Evolutionary conservation across 805 yeast genomes (phyloP), one percentile per base, ranked within the genome.

Genomic region (Allodekkera sacchari): DNA sequence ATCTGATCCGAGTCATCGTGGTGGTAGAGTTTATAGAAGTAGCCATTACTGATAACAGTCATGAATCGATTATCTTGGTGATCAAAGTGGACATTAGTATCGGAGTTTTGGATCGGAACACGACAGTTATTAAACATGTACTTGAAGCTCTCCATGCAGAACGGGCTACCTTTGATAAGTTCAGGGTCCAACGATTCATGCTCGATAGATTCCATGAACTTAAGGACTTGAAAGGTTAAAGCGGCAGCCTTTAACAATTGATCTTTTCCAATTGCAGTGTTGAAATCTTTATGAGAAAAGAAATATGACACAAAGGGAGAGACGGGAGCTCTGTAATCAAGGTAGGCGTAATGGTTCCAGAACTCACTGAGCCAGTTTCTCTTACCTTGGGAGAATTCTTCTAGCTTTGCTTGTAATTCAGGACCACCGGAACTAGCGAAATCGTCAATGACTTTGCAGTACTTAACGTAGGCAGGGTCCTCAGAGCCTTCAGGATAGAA

Each of bases 331-430:
- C 92, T 71, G 62, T 85, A 88, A 25, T 81, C 76, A 64, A 89
- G 65, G 59, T 89, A 89, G 14, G 96, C 95, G 44, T 82, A 83
- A 47, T 83, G 81, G 56, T 89, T 95, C 98, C 98, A 89, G 69
- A 80, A 85, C 38, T 74, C 79, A 28, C 82, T 72, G 48, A 89
- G 67, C 98, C 98, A 89, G 57, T 89, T 89, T 52, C 85, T 78
- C 35, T 60, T 64, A 33, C 50, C 59, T 19, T 59, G 45, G 18
- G 89, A 78, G 43, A 74, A 73, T 17, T 66, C 61, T 22, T 56
- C 50, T 32, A 89, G 67, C 38, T 88, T 69, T 35, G 63, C 42
- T 53, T 89, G 97, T 39, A 89, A 68, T 12, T 92, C 85, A 27
- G 64, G 63, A 6, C 84, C 85, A 6, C 25, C 21, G 18, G 76